Evolutionary conservation across 2,329 filamentous ascomycete genomes (phyloP).

Genomic region (Aureobasidium sp.): DNA sequence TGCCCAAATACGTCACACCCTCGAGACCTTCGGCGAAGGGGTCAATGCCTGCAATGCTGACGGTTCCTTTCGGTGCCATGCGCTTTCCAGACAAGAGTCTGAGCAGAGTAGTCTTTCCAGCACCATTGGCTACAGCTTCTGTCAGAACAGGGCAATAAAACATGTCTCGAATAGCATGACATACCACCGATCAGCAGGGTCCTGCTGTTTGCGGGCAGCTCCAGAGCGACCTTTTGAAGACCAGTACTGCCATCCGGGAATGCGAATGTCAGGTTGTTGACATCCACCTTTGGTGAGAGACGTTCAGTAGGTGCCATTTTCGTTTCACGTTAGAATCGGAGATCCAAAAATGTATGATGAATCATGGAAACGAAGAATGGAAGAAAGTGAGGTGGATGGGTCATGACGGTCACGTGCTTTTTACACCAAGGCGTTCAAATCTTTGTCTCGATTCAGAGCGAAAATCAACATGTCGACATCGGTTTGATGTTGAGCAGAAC

Average conservation of each 20-base stretch:
- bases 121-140: conserved; percentile 67
- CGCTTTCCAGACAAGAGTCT: conserved; percentile 92
- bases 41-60: conserved; percentile 75
- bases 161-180: conserved; percentile 11
- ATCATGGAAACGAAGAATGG: not conserved
- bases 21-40: conserved; percentile 86
- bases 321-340: not conserved
- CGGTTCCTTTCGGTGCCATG: conserved; percentile 68
- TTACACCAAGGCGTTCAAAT: not conserved
- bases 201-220: conserved; percentile 73
- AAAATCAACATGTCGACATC: conserved; percentile 15
- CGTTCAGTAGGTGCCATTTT: conserved; percentile 9
- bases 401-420: conserved; percentile 5
- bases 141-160: not conserved
- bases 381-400: not conserved
- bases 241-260: conserved; percentile 84
- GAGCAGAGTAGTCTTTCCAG: conserved; percentile 93
- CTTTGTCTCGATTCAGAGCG: conserved; percentile 4
- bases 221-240: conserved; percentile 63
- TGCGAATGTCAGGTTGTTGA: conserved; percentile 73
- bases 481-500: conserved; percentile 12
- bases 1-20: conserved; percentile 91
- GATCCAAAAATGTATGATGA: conserved; percentile 3
- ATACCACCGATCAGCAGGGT: conserved; percentile 83
- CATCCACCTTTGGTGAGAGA: conserved; percentile 56